Base-by-base conservation (phyloP, 805 yeast genomes). In the Myxozyma nipponensis region DNA sequence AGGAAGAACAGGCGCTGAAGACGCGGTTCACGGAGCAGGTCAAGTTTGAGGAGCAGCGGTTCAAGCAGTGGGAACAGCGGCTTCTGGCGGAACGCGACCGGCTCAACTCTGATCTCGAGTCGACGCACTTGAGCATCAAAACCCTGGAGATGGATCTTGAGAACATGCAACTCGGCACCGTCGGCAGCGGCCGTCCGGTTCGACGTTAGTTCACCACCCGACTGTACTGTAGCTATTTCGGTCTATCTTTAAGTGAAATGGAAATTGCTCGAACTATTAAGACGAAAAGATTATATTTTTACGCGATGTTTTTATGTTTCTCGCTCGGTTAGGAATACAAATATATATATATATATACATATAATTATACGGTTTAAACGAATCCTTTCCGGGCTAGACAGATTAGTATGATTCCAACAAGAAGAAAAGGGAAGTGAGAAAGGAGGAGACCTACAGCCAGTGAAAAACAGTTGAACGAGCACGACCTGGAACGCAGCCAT, bases 11-110 rank as follows among this genome's bases (percentile, higher is more conserved):
- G 68, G 84, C 90, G 30, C 77, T 93, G 66, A 88, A 93, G 78
- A 84, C 86, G 72, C 86, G 86, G 69, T 93, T 93, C 72, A 91
- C 98, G 7, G 97, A 90, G 69, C 97, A 93, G 74, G 87, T 93
- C 54, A 90, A 91, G 73, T 86, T 86, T 42, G 98, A 93, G 73
- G 98, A 93, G 66, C 95, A 88, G 64, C 80, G 98, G 66, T 93
- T 93, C 71, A 86, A 95, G 75, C 96, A 91, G 75, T 93, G 99
- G 98, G 97, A 90, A 73, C 86, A 89, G 62, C 91, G 93, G 67
- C 87, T 93, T 62, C 93, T 89, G 60, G 88, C 87, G 62, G 97
- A 93, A 73, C 85, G 96, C 73, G 86, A 89, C 70, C 81, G 95
- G 69, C 77, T 93, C 67, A 93, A 93, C 72, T 85, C 84, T 69